Conservation (phyloP, 148 eudicot species). For the Silene uniflora region DNA sequence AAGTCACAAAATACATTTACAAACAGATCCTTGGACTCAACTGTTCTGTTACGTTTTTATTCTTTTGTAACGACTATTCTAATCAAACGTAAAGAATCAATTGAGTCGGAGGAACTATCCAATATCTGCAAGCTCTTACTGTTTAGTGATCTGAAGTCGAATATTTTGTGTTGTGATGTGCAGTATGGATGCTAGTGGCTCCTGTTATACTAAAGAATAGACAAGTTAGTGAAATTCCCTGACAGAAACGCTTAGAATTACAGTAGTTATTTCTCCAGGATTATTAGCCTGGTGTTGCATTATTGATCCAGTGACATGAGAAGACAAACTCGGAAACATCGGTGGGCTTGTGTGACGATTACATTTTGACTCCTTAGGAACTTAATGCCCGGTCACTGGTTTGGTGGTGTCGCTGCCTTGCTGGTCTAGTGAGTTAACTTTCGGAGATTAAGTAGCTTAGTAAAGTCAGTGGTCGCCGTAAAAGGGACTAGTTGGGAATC, state of each 20-base stretch:
- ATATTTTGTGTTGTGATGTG: slow-evolving; percentile 1
- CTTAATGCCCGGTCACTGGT: neutral
- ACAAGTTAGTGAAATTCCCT: slow-evolving; percentile 37
- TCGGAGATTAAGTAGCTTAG: neutral
- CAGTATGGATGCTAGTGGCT: slow-evolving; percentile 85
- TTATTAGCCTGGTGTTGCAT: neutral
- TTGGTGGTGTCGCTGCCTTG: neutral
- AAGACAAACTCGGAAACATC: neutral
- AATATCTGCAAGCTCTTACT: neutral
- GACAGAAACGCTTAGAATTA: neutral
- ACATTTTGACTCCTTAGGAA: neutral
- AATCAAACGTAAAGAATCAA: no score
- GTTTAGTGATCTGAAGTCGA: neutral
- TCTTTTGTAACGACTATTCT: no score
- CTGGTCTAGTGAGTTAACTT: neutral
- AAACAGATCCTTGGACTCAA: neutral
- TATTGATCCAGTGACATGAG: neutral
- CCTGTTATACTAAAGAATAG: slow-evolving; percentile 60
- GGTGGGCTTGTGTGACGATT: neutral
- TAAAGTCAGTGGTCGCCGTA: neutral
- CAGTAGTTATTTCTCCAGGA: neutral
- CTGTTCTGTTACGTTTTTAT: no score
- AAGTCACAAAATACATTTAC: slow-evolving; percentile 22
- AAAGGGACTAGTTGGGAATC: neutral
- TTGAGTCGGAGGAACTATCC: no score